A percentile compares a stretch with the other conserved stretches of the same genome.
Conservation (phyloP, 176 grass and related monocot genomes). For the Cymbopogon citratus region DNA sequence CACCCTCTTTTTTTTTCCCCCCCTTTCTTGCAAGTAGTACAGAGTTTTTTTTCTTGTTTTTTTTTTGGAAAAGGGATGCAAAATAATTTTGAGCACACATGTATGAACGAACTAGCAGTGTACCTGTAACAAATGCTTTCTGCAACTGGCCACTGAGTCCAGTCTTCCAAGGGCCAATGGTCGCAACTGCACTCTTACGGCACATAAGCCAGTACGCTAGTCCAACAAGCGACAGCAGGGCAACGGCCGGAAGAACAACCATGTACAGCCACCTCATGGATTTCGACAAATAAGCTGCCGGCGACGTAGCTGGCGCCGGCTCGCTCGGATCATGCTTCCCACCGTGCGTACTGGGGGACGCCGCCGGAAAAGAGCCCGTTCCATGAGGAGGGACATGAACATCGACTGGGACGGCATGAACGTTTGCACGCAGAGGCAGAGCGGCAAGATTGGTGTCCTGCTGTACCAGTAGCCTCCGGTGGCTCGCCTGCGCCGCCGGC, state of each 20-base stretch:
- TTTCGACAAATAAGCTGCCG: not conserved
- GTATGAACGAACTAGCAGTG: not conserved
- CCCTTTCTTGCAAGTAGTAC: not conserved
- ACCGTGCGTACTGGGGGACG: not conserved
- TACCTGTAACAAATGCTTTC: slow-evolving; percentile 80
- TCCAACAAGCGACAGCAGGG: slow-evolving; percentile 22
- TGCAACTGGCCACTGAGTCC: slow-evolving; percentile 89
- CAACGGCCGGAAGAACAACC: slow-evolving; percentile 31
- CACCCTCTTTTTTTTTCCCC: not conserved
- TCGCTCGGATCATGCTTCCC: not conserved
- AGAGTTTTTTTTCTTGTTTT: too few relatives aligned
- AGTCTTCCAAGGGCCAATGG: slow-evolving; percentile 72
- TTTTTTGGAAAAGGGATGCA: not conserved
- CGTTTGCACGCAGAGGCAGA: not conserved
- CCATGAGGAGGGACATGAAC: slow-evolving; percentile 16
- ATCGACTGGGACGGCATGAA: not conserved
- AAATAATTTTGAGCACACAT: not conserved
- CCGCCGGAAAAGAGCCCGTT: slow-evolving; percentile 26
- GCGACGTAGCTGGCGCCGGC: not conserved
- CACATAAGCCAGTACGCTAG: slow-evolving; percentile 31
- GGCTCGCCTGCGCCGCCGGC: slow-evolving; percentile 10
- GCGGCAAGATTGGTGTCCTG: slow-evolving; percentile 34
- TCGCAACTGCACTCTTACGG: slow-evolving; percentile 21
- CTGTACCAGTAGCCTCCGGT: slow-evolving; percentile 37
- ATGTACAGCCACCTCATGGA: slow-evolving; percentile 39